Percentiles rank a stretch among this genome's conserved stretches.
Evolutionary conservation across 1,139 yeast species (phyloP).

Genomic region (Suhomyces guaymorum): DNA sequence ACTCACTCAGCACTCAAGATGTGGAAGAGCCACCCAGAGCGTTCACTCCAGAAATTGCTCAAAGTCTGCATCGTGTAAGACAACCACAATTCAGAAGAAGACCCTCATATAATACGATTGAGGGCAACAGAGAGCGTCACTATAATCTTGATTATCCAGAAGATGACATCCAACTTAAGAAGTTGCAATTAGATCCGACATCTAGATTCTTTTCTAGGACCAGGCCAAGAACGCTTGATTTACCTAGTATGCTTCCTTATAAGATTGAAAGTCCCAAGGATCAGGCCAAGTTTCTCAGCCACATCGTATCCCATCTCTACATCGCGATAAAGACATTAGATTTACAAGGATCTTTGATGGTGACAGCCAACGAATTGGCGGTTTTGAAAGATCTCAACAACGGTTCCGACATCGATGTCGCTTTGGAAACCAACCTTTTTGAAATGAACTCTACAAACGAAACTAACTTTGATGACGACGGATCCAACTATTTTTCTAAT

Average conservation of each 20-base stretch:
- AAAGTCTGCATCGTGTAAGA: not conserved
- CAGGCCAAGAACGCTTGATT: slow-evolving; percentile 54
- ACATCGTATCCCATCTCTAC: slow-evolving; percentile 75
- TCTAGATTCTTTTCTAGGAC: slow-evolving; percentile 60
- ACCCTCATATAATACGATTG: slow-evolving; percentile 40
- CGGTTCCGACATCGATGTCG: slow-evolving; percentile 48
- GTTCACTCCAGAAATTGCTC: slow-evolving; percentile 9
- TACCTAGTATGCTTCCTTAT: slow-evolving; percentile 74
- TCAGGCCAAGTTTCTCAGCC: slow-evolving; percentile 73
- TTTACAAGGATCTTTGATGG: slow-evolving; percentile 68
- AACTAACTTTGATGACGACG: slow-evolving; percentile 22
- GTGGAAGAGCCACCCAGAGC: slow-evolving; percentile 9
- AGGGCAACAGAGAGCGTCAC: slow-evolving; percentile 40
- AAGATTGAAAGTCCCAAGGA: slow-evolving; percentile 67
- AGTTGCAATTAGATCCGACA: slow-evolving; percentile 45
- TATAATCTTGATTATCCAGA: slow-evolving; percentile 63
- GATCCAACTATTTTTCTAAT: slow-evolving; percentile 20
- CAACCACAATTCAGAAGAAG: slow-evolving; percentile 20
- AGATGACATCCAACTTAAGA: slow-evolving; percentile 41
- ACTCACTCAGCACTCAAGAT: slow-evolving; percentile 1
- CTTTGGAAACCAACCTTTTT: slow-evolving; percentile 54
- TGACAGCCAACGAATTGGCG: slow-evolving; percentile 64
- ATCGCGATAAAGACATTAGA: slow-evolving; percentile 78
- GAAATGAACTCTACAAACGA: slow-evolving; percentile 25
- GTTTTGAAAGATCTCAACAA: slow-evolving; percentile 28